Base-by-base conservation (phyloP, 2,329 filamentous ascomycete species). In the Trichoderma koningii region DNA sequence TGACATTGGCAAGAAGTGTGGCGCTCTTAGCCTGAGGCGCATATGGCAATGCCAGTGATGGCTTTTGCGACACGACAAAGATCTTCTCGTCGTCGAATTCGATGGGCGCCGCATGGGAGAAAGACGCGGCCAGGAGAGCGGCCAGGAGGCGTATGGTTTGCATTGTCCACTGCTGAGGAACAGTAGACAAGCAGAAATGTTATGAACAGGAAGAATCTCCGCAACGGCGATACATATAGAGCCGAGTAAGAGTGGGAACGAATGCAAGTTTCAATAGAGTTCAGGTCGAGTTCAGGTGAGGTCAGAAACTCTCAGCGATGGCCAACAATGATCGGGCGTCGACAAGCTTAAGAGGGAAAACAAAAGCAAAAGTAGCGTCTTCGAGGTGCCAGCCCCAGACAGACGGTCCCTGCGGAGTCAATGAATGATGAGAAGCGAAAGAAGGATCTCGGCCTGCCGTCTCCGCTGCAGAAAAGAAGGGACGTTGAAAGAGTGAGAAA, bases 381-480 rank as follows among this genome's bases (percentile, higher is more conserved):
- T 52, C 53, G 59, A 3, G 59, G 48, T 42, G 30, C 59, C 59
- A 62, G 59, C 50, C 55, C 60, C 60, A 48, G 38, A 44, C 28
- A 51, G 26, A 44, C 56, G 34, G 34, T 30, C 34, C 44, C 60
- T 42, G 50, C 48, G 42, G 42, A 42, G 30, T 41, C 44, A 51
- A 21, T 34, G 51, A 28, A 38, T 38, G 30, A 34, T 38, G 3
- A 7, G 28, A 14, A 63, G 44, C 15, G 15, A 50, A 53, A 30
- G 9, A 21, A 17, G 30, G 60, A 63, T 38, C 34, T 38, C 34
- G 51, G 45, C 60, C 30, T 42, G 57, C 57, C 28, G 17, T 55
- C 26, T 23, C 14, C 6, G 50, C 28, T 28, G n/a, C 56, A 42
- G 14, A 50, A 93, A 93, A 93, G 34, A 38, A 34, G 14, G 21